Evolutionary conservation across 176 grass and related monocot species (phyloP).

Genomic region (Carex parvula): DNA sequence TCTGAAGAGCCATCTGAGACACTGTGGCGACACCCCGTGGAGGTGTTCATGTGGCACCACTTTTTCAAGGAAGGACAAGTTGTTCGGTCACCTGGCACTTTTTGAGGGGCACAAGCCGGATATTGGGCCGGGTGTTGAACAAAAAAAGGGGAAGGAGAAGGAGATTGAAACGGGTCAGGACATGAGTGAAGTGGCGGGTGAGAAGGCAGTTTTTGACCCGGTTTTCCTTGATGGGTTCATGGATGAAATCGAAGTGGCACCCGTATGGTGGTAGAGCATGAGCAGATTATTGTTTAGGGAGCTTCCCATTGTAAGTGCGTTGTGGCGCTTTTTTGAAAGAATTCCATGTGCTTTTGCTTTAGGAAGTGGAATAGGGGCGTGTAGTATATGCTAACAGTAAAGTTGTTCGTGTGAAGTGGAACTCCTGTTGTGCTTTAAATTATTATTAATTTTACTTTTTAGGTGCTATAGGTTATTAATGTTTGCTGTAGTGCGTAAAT

Average conservation of each 20-base stretch:
- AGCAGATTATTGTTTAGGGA: neutral
- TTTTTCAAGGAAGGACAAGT: conserved; percentile 98
- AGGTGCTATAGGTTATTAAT: neutral
- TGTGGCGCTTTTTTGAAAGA: neutral
- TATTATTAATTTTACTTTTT: neutral
- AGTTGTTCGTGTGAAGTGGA: neutral
- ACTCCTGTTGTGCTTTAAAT: neutral
- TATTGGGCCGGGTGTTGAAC: conserved; percentile 22
- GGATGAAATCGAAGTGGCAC: conserved; percentile 54
- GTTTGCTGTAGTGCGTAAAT: neutral
- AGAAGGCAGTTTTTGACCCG: conserved; percentile 40
- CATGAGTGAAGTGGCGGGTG: conserved; percentile 34
- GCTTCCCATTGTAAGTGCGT: conserved; percentile 6
- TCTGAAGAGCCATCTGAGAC: conserved; percentile 78
- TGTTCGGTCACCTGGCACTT: conserved; percentile 81
- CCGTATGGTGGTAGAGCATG: neutral
- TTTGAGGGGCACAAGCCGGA: conserved; percentile 92
- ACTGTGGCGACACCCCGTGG: conserved; percentile 85
- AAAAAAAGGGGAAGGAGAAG: conserved; percentile 30
- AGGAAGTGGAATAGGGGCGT: neutral
- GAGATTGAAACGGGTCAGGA: conserved; percentile 45
- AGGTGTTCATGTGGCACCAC: conserved; percentile 94
- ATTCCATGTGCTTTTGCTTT: neutral
- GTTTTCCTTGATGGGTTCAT: conserved; percentile 73
- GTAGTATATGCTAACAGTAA: conserved; percentile 10